Conservation (phyloP, 208 protist species). For the Leishmania tarentolae region DNA sequence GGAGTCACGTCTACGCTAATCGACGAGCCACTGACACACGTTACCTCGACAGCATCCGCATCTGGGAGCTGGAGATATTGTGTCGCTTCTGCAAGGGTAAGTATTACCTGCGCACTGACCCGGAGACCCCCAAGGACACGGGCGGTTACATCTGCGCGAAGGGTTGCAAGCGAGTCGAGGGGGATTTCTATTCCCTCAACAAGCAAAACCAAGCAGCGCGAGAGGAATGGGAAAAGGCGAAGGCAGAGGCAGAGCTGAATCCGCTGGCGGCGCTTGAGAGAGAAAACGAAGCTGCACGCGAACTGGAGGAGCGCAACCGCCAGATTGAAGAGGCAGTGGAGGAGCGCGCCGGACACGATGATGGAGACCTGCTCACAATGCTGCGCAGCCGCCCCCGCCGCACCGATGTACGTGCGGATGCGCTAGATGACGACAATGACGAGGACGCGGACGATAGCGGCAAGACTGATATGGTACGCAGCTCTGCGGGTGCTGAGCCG, state of each 20-base stretch:
- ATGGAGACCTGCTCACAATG: conserved; percentile 39
- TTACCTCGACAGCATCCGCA: conserved; percentile 65
- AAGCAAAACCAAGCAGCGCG: conserved; percentile 61
- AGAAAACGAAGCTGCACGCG: conserved; percentile 69
- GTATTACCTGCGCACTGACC: conserved; percentile 76
- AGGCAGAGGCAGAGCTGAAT: conserved; percentile 52
- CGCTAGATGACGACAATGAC: conserved; percentile 7
- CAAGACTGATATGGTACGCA: not conserved
- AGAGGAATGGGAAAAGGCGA: conserved; percentile 50
- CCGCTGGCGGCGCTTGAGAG: conserved; percentile 76
- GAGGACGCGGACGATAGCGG: not conserved
- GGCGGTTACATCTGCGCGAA: conserved; percentile 77
- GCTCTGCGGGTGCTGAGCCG: not conserved
- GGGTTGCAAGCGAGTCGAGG: conserved; percentile 64
- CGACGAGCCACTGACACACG: conserved; percentile 61
- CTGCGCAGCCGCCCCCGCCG: conserved; percentile 31
- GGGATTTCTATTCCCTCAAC: conserved; percentile 74
- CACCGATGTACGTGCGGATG: not conserved
- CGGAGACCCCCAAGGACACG: conserved; percentile 79
- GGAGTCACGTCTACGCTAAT: conserved; percentile 84
- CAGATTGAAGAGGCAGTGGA: conserved; percentile 71
- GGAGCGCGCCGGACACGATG: conserved; percentile 35
- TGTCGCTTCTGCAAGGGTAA: conserved; percentile 73
- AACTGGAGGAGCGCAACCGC: conserved; percentile 70
- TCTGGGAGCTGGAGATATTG: conserved; percentile 82